Base-by-base conservation (phyloP, 768 basidiomycete genomes). In the Pilatotrama ljubarskyi region DNA sequence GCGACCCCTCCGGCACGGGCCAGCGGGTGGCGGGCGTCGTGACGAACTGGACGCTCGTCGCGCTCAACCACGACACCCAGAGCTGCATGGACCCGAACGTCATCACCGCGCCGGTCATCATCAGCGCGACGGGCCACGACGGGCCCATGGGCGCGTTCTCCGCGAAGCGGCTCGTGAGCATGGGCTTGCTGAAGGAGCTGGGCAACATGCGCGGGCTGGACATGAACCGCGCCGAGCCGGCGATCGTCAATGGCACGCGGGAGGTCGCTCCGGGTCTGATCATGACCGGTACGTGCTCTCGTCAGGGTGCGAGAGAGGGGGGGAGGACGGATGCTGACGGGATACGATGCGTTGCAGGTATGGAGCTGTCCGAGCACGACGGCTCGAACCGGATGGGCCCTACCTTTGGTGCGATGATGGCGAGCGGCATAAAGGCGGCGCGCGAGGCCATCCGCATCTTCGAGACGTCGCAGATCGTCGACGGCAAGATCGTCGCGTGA, bases 331-430 rank as follows among this genome's bases (percentile, higher is more conserved):
- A 15, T 24, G 14, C 36, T 65, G 5, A 64, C 32, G 65, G n/a
- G 53, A 67, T 43, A 50, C 37, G 44, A 35, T n/a, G 32, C 58
- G n/a, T n/a, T n/a, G 10, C 15, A 85, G 89, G 90, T 15, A 93
- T 91, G 90, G 90, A 93, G 73, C 77, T 93, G 51, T 86, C 86
- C 8, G 89, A 91, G 71, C 86, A 90, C 69, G 89, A 91, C 70
- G 90, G 90, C 14, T 83, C 83, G 24, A 87, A 89, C 76, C 80
- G 90, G 25, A 78, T 77, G 77, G 78, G 77, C 20, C 88, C 88
- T 5, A 90, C 89, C 3, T 91, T 91, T 64, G 90, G 88, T 22
- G 88, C 85, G 0, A 91, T 91, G 88, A 85, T 90, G 74, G 85
- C 78, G 7, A 87, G 85, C 69, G 89, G 90, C 5, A 81, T 87